Conservation (phyloP, 169 alveolate species). For the Eimeria sp. region DNA sequence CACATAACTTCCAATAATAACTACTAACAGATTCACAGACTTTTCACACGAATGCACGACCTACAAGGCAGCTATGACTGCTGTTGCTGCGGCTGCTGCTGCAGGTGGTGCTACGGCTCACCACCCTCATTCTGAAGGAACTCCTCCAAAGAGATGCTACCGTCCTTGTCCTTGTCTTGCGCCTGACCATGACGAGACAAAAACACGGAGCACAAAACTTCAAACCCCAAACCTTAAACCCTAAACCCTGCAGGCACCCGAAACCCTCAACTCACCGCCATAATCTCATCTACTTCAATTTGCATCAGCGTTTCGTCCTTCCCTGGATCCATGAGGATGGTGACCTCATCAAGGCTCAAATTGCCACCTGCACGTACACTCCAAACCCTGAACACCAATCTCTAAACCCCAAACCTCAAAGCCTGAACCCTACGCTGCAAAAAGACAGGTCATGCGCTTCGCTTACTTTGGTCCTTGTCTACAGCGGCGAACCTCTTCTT, state of each 20-base stretch:
- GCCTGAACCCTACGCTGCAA: not conserved
- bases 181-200: conserved; percentile 4
- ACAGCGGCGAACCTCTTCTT: conserved; percentile 58
- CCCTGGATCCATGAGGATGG: conserved; percentile 67
- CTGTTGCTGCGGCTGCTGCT: not conserved
- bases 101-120: not conserved
- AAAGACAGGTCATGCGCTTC: not conserved
- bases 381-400: too few species aligned
- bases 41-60: not conserved
- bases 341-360: conserved; percentile 32
- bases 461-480: conserved; percentile 52
- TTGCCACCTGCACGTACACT: conserved; percentile 14
- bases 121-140: conserved; percentile 70
- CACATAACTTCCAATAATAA: too few species aligned
- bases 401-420: not conserved
- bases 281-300: conserved; percentile 71
- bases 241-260: not conserved
- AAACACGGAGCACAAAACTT: not conserved
- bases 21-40: too few species aligned
- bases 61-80: too few species aligned
- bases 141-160: conserved; percentile 50
- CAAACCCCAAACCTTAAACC: not conserved
- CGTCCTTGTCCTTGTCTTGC: conserved; percentile 76
- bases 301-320: conserved; percentile 65
- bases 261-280: conserved; percentile 30